Evolutionary conservation across 1,284 basidiomycete genomes (phyloP), one percentile per base, ranked within the genome.

Genomic region (Cystobasidium sp.): DNA sequence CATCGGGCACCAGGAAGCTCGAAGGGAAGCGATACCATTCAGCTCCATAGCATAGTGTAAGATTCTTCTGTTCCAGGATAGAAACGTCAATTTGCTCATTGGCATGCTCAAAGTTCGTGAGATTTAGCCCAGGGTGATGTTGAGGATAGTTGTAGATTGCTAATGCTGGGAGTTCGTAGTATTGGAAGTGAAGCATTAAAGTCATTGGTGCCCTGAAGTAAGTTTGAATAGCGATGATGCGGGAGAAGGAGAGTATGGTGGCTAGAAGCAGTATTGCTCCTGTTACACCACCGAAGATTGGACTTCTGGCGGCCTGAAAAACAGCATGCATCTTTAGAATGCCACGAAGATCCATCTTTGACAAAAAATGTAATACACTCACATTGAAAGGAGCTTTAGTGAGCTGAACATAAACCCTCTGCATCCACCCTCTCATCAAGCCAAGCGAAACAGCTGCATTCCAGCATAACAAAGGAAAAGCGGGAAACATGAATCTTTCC

Each of bases 11-110:
- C 62, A 96, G 87, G 83, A 92, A 98, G 81, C 91, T 90, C 0
- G 91, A 88, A 0, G 95, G 93, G 85, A 95, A 99, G 16, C 96
- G 87, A 81, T 98, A 86, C 97, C 97, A 99, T 83, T 99, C 96
- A 81, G 95, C 93, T 44, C 90, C 94, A 70, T 92, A 87, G 83
- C 97, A 99, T 1, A 99, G 81, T n/a, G 86, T 88, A 71, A 96
- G 82, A 72, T 88, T 87, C 78, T 94, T 88, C n/a, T 87, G 84
- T 70, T 85, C 85, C 78, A 97, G 84, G 0, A 88, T 85, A 80
- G 95, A 90, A 76, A 93, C 86, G 74, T 86, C 86, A 22, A 86
- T 86, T 18, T 82, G 82, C 53, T 90, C 87, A 8, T 87, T 85
- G 64, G 87, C 85, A 59, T 84, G 31, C 46, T 68, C 63, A 70